Evolutionary conservation across 2,329 filamentous ascomycete genomes (phyloP).

Genomic region (Aspergillus terreus): DNA sequence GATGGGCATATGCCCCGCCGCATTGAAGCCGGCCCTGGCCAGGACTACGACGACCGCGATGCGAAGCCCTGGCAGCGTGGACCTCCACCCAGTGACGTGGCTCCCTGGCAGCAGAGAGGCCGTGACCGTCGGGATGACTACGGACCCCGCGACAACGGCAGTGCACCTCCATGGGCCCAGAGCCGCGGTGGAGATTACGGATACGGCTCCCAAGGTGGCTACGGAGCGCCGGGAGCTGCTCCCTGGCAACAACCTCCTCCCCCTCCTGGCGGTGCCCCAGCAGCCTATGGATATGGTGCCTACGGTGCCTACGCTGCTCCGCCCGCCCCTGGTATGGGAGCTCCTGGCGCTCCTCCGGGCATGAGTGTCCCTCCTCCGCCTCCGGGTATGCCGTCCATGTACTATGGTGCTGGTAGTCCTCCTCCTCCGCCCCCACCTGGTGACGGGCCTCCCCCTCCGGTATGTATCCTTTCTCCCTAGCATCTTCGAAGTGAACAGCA

Average conservation of each 20-base stretch:
- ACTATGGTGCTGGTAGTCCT: conserved; percentile 33
- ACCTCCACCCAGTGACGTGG: conserved; percentile 70
- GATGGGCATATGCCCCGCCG: conserved; percentile 64
- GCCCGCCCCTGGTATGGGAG: conserved; percentile 45
- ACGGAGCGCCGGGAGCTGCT: conserved; percentile 44
- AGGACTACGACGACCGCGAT: conserved; percentile 50
- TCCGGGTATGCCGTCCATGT: conserved; percentile 43
- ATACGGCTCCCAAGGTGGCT: conserved; percentile 35
- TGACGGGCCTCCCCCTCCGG: conserved; percentile 41
- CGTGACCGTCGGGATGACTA: conserved; percentile 56
- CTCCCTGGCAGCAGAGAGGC: conserved; percentile 66
- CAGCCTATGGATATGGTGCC: conserved; percentile 55
- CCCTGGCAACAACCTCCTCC: conserved; percentile 59
- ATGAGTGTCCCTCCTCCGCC: conserved; percentile 40
- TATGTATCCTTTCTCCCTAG: conserved; percentile 16
- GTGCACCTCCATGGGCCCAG: conserved; percentile 32
- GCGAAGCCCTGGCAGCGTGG: conserved; percentile 83
- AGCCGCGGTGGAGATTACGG: conserved; percentile 45
- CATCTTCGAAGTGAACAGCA: conserved; percentile 9
- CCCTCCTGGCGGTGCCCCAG: conserved; percentile 37
- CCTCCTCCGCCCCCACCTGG: conserved; percentile 42
- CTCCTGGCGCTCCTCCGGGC: conserved; percentile 52
- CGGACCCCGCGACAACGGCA: conserved; percentile 35
- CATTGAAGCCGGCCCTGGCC: conserved; percentile 77
- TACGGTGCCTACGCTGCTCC: conserved; percentile 46